These are phyloP conservation scores for Amanita rubescens DNA, from an alignment of 768 basidiomycete species.

Conservation along the genomic window DNA sequence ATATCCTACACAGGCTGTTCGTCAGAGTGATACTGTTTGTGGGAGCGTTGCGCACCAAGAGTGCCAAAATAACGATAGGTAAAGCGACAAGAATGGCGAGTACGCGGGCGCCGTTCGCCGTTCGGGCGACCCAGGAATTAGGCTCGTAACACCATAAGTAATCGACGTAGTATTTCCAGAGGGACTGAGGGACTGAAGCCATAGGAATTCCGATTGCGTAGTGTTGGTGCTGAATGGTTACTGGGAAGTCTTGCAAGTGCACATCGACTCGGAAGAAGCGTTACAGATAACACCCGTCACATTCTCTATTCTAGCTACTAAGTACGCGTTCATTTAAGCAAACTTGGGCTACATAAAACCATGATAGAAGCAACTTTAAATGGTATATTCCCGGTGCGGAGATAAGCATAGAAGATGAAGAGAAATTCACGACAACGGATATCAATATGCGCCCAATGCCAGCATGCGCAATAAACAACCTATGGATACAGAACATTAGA, in stretches of 20 bases:
- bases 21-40: constrained; percentile 5
- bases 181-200: constrained; percentile 30
- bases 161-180: constrained; percentile 57
- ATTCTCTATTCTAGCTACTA: neutral
- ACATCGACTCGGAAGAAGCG: neutral
- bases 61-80: constrained; percentile 47
- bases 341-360: neutral
- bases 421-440: constrained; percentile 14
- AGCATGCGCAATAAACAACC: constrained; percentile 13
- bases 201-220: constrained; percentile 18
- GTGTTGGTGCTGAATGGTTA: neutral
- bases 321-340: neutral
- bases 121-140: constrained; percentile 59
- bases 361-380: neutral
- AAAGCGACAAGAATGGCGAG: constrained; percentile 59
- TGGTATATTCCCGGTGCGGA: constrained; percentile 8
- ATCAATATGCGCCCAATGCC: neutral
- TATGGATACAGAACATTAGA: constrained; percentile 77
- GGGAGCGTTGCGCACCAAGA: constrained; percentile 38
- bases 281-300: constrained; percentile 2
- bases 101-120: constrained; percentile 57
- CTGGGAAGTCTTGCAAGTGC: too few relatives aligned
- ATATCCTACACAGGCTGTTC: constrained; percentile 50
- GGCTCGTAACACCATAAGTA: constrained; percentile 59
- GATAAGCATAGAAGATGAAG: constrained; percentile 7